Evolutionary conservation across 1,139 yeast species (phyloP).

Genomic region (Yamadazyma membranifaciens): DNA sequence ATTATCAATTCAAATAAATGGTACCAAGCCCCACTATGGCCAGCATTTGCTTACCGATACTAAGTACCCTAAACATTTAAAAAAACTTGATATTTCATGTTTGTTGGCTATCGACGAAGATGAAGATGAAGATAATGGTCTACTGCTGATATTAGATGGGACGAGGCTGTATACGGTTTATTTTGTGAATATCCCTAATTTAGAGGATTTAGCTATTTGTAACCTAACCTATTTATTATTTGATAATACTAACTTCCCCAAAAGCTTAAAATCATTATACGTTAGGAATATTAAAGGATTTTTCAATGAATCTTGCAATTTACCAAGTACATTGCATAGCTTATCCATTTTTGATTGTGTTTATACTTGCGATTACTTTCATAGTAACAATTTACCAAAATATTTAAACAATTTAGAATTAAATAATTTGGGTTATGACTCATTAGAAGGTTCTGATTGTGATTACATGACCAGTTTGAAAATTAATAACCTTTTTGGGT

Average conservation of each 20-base stretch:
- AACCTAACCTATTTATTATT: neutral
- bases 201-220: neutral
- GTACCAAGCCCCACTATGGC: neutral
- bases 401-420: neutral
- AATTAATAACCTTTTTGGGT: neutral
- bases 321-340: neutral
- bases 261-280: neutral
- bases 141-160: neutral
- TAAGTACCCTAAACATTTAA: neutral
- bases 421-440: neutral
- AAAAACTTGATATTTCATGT: conserved; percentile 1
- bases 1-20: neutral
- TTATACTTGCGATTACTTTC: neutral
- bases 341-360: neutral
- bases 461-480: neutral
- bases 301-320: neutral
- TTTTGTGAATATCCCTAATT: neutral
- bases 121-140: neutral
- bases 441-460: neutral
- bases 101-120: neutral
- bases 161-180: neutral
- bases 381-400: neutral
- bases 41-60: neutral
- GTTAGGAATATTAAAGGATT: neutral
- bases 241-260: neutral